phyloP scores from a whole-genome alignment of 495 filamentous ascomycete genomes.

The Aspergillus incahuasiensis region DNA sequence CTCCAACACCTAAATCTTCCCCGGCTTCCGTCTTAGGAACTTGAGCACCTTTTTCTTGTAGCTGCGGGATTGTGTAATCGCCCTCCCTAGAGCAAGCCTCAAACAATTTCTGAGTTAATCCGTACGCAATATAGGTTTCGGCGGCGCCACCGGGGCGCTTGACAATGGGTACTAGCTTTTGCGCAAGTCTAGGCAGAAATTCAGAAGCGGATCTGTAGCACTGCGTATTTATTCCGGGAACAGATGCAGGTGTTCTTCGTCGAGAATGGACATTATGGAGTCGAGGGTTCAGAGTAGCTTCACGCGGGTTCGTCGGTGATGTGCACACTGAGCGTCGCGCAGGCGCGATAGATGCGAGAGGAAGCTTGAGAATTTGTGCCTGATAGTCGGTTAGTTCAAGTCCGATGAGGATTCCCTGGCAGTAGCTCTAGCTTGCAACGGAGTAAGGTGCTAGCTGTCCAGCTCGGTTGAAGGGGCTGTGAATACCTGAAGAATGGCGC shows the following conservation, averaged over 20 bases:
- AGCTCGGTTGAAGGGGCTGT: background rate
- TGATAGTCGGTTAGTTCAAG: background rate
- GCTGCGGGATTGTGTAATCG: conserved; percentile 63
- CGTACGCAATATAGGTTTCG: conserved; percentile 72
- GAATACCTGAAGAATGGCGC: conserved; percentile 9
- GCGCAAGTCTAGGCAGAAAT: conserved; percentile 19
- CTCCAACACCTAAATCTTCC: conserved; percentile 71
- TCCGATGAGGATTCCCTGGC: background rate
- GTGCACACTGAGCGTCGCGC: conserved; percentile 1
- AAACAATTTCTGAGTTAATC: conserved; percentile 71
- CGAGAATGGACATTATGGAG: background rate
- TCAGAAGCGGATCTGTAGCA: conserved; percentile 19
- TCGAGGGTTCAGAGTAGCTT: background rate
- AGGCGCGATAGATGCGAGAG: background rate
- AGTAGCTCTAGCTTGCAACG: background rate
- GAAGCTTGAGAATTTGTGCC: background rate
- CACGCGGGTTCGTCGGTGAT: background rate
- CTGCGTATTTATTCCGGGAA: background rate
- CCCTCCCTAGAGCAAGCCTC: conserved; percentile 72
- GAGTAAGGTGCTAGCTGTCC: background rate
- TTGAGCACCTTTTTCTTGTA: conserved; percentile 47
- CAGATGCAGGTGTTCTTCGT: background rate
- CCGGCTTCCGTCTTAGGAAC: conserved; percentile 63
- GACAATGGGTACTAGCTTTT: conserved; percentile 29
- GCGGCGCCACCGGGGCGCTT: conserved; percentile 39